phyloP scores from a whole-genome alignment of 164 flowering plant species.

The Macadamia tetraphylla region DNA sequence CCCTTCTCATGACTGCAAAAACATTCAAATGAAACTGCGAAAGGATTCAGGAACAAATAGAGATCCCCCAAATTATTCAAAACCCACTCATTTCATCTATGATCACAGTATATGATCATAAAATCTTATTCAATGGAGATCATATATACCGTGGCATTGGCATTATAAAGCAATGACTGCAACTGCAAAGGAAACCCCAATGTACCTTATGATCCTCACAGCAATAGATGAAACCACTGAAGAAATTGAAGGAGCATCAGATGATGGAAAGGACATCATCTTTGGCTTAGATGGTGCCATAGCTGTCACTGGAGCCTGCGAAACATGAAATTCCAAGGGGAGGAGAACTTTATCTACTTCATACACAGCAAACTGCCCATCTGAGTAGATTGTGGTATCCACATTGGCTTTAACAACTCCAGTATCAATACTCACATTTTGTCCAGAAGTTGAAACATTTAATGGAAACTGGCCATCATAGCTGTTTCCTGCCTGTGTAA shows the following conservation, averaged over 20 bases:
- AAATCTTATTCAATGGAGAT: too few species aligned
- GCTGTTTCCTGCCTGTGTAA: conserved; percentile 72
- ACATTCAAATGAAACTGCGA: not conserved
- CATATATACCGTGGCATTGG: too few species aligned
- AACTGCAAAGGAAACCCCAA: conserved; percentile 8
- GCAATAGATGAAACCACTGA: conserved; percentile 25
- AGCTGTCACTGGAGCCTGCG: conserved; percentile 31
- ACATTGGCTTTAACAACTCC: conserved; percentile 56
- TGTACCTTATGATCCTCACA: not conserved
- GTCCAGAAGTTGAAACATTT: conserved; percentile 69
- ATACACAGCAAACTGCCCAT: conserved; percentile 62
- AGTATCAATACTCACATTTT: conserved; percentile 55
- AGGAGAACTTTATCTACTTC: conserved; percentile 72
- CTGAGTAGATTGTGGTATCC: conserved; percentile 47
- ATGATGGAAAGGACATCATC: conserved; percentile 31
- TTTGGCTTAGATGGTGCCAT: conserved; percentile 50
- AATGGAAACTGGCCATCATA: conserved; percentile 44
- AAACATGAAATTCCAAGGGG: conserved; percentile 53
- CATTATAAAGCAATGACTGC: conserved; percentile 4
- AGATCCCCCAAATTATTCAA: conserved; percentile 1
- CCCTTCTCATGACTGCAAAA: not conserved
- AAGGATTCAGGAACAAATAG: not conserved
- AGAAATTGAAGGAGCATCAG: conserved; percentile 8
- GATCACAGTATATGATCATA: not conserved
- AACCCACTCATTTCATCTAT: not conserved